Percentiles rank a stretch among this genome's conserved stretches.
Conservation (phyloP, 2,329 filamentous ascomycete species). For the Cladosporium sp. region DNA sequence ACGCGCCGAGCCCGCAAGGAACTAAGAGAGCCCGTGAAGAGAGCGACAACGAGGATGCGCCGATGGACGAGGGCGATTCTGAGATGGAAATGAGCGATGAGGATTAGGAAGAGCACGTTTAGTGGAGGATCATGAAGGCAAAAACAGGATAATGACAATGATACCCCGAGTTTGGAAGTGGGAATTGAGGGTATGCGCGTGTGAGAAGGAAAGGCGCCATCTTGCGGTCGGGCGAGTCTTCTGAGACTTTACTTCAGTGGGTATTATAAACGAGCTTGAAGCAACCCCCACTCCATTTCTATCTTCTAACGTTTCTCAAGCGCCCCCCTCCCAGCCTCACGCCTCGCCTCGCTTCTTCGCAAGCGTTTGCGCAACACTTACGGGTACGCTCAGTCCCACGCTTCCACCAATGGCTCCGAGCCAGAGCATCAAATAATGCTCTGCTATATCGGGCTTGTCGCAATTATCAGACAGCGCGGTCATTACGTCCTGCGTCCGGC, state of each 20-base stretch:
- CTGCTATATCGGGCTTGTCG: constrained; percentile 22
- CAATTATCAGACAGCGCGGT: constrained; percentile 35
- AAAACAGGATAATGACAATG: background rate
- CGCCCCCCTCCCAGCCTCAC: constrained; percentile 16
- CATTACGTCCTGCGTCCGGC: constrained; percentile 79
- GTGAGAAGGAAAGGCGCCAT: background rate
- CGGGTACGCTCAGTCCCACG: constrained; percentile 57
- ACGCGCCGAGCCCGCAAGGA: constrained; percentile 49
- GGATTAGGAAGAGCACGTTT: constrained; percentile 38
- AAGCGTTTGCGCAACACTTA: constrained; percentile 15
- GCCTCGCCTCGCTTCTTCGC: constrained; percentile 13
- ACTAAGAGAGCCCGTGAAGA: constrained; percentile 46
- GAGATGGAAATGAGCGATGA: constrained; percentile 62
- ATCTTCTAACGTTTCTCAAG: constrained; percentile 16
- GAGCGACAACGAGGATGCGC: constrained; percentile 35
- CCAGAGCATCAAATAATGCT: constrained; percentile 80
- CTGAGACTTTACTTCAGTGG: constrained; percentile 1
- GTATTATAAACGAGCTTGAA: constrained; percentile 6
- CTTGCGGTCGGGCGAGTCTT: too few relatives aligned
- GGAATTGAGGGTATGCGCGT: background rate
- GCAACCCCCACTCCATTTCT: background rate
- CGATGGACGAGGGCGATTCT: constrained; percentile 40
- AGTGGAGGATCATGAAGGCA: background rate
- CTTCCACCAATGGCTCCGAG: constrained; percentile 77
- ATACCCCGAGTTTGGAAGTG: background rate